Evolutionary conservation across 306 rosid species (phyloP), one percentile per base, ranked within the genome.

Genomic region (Gillenia trifoliata): DNA sequence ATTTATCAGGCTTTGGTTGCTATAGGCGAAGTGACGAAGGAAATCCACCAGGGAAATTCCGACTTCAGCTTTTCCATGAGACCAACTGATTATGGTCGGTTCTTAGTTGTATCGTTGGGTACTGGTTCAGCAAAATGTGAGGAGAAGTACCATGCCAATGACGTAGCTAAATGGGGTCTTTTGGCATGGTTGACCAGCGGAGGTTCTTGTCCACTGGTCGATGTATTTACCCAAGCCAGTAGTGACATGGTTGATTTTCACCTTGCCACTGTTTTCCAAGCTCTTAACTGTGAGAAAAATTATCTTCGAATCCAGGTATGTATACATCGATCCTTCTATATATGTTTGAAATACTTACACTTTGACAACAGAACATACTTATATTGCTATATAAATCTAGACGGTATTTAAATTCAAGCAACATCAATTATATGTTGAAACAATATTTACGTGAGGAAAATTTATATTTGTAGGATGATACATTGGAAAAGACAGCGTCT

Each of bases 131-230:
- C 84, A 0, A 75, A 79, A 68, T 38, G 52, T 9, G 83, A 75
- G 20, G 77, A 75, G 61, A 76, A 71, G 67, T 79, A 63, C 71
- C 3, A 80, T 3, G 88, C 84, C 4, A 4, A 16, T 1, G 16
- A 68, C 20, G 86, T 79, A 10, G 83, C 88, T 1, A 76, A 61
- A 8, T 85, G 88, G 88, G 88, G 86, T 2, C 31, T 79, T 19
- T 4, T 73, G 66, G 74, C 64, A 16, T 82, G 85, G 85, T 68
- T 82, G 20, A 74, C 57, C 23, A 62, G 26, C 11, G 77, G 75
- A 4, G 71, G 71, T 36, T 45, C 82, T 3, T 29, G 63, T 30
- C 85, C 85, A 28, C 22, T 78, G 50, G 11, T 57, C 7, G 85
- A 82, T 45, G 71, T 60, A 11, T 82, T 73, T 64, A 68, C 79